Conservation (phyloP, 305 asterid genomes). For the Caryopteris hybrid region DNA sequence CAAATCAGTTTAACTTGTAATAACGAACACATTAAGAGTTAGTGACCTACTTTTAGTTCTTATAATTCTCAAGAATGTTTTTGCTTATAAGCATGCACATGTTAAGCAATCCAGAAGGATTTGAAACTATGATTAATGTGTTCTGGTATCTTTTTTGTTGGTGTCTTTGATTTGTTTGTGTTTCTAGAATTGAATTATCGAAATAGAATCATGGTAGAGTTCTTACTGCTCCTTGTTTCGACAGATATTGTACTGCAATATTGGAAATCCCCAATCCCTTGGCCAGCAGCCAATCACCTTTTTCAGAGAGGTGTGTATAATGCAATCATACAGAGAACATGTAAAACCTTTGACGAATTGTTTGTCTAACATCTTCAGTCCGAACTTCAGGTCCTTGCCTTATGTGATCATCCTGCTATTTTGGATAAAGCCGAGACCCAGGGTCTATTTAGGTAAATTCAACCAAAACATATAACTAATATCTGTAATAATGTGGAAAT, state of each 20-base stretch:
- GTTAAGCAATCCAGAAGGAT: background rate
- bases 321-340: background rate
- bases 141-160: background rate
- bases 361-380: conserved; percentile 10
- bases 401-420: conserved; percentile 87
- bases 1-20: background rate
- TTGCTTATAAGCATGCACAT: background rate
- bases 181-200: background rate
- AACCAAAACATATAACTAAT: background rate
- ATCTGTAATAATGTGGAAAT: background rate
- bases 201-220: background rate
- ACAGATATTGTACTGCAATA: conserved; percentile 69
- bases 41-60: background rate
- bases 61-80: background rate
- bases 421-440: conserved; percentile 90
- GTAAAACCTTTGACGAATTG: background rate
- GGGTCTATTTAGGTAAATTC: conserved; percentile 72
- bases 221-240: conserved; percentile 2
- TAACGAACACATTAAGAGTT: background rate
- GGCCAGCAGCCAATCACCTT: conserved; percentile 95
- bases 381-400: conserved; percentile 74
- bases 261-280: conserved; percentile 94
- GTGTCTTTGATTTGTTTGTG: background rate
- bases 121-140: background rate
- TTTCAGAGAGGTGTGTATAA: conserved; percentile 77